Base-by-base conservation (phyloP, 176 grass and related monocot species). In the Oryza meridionalis region DNA sequence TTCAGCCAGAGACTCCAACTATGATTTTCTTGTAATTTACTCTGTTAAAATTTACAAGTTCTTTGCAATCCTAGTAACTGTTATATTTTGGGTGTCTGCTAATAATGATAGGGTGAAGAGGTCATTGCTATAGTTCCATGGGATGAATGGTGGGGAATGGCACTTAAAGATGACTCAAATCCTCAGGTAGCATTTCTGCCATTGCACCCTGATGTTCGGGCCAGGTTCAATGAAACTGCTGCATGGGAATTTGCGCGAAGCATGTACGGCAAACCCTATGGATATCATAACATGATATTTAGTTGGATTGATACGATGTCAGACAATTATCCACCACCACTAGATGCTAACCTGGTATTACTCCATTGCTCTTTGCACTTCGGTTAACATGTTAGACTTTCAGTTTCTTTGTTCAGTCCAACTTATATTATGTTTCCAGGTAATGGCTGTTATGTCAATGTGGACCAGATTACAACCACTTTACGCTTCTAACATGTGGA, bases 221-320 rank as follows among this genome's bases (percentile, higher is more conserved):
- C 90, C 25, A 95, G 65, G 59, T 99, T 99, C 74, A 96, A 99
- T 67, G 84, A 91, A 69, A 99, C 81, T 46, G 89, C 91, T 66
- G 97, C 97, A 31, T 99, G 97, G 97, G 81, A 85, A 12, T 96
- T 92, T 71, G 97, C 91, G 11, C 73, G 53, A 64, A 92, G 93
- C 91, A 99, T 99, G 97, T 73, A 80, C 6, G 97, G 97, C 19
- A 99, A 96, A 75, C 97, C 97, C 9, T 99, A 99, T 77, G 97
- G 97, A 5, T 99, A 96, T 80, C 97, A 99, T 72, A 99, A 99
- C 63, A 99, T 99, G 97, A 99, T 99, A 92, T 99, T 99, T 84
- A 96, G 93, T 85, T 99, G 97, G 97, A 99, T 99, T 31, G 97
- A 99, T 64, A 99, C 97, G 1, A 78, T 91, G 65, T 65, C 88